Evolutionary conservation across 306 rosid species (phyloP).

Genomic region (Malus asiatica): DNA sequence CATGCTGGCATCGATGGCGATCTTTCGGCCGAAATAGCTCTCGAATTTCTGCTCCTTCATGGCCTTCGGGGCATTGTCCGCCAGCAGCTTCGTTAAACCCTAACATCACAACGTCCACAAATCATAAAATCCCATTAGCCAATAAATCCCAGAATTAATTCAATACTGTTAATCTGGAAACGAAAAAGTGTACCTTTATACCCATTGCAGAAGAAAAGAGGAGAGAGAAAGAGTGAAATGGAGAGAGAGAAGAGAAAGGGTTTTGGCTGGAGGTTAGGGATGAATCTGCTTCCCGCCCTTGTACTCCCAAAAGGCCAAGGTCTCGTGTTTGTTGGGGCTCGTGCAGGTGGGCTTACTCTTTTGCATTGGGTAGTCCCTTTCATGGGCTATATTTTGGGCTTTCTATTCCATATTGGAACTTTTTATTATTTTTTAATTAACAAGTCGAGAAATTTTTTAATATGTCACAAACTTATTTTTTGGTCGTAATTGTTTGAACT

Average conservation of each 20-base stretch:
- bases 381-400: neutral
- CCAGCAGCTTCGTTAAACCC: constrained; percentile 98
- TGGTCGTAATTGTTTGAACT: neutral
- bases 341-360: neutral
- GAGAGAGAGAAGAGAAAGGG: neutral
- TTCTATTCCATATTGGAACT: neutral
- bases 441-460: no score
- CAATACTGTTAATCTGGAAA: neutral
- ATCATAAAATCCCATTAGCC: neutral
- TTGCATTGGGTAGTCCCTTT: no score
- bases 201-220: constrained; percentile 35
- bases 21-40: constrained; percentile 87
- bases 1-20: constrained; percentile 95
- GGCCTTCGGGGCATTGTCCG: constrained; percentile 86
- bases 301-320: neutral
- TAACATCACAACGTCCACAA: constrained; percentile 22
- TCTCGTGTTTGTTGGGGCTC: neutral
- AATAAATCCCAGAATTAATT: neutral
- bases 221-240: neutral
- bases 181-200: constrained; percentile 49
- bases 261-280: neutral
- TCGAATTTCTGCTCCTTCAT: constrained; percentile 97
- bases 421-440: no score
- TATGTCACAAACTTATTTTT: neutral
- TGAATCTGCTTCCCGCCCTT: constrained; percentile 9